Evolutionary conservation across 768 basidiomycete genomes (phyloP).

Genomic region (Galerina marginata): DNA sequence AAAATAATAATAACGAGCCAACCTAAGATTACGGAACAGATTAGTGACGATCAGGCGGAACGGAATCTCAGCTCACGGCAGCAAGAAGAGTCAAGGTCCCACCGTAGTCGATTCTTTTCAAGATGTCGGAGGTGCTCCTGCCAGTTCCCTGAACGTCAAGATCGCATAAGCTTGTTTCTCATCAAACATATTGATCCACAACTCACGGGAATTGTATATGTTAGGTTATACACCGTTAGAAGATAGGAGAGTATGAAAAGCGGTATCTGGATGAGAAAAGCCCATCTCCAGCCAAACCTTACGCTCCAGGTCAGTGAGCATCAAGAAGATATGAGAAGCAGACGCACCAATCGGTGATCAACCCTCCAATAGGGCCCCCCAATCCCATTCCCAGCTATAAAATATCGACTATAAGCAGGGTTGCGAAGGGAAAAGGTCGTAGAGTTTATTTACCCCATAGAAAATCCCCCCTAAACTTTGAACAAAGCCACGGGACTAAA

Average conservation of each 20-base stretch:
- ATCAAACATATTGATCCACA: neutral
- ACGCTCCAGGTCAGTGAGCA: slow-evolving; percentile 25
- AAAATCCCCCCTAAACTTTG: slow-evolving; percentile 80
- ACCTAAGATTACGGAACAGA: slow-evolving; percentile 38
- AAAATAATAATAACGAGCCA: slow-evolving; percentile 66
- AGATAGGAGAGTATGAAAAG: slow-evolving; percentile 65
- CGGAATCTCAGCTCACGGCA: slow-evolving; percentile 48
- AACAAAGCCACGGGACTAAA: slow-evolving; percentile 69
- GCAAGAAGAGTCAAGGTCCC: slow-evolving; percentile 68
- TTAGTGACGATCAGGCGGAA: neutral
- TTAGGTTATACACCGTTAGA: slow-evolving; percentile 61
- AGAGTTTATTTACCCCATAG: slow-evolving; percentile 57
- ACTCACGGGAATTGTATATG: slow-evolving; percentile 60
- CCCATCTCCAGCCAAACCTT: slow-evolving; percentile 81
- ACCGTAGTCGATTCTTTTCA: slow-evolving; percentile 80
- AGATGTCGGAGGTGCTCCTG: slow-evolving; percentile 64
- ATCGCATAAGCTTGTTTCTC: neutral
- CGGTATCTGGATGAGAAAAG: slow-evolving; percentile 77
- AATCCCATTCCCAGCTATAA: slow-evolving; percentile 74
- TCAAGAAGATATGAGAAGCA: neutral
- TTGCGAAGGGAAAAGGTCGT: neutral
- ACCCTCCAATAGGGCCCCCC: slow-evolving; percentile 76
- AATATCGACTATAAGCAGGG: neutral
- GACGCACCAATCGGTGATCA: slow-evolving; percentile 69
- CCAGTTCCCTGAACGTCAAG: slow-evolving; percentile 60